Evolutionary conservation across 495 filamentous ascomycete genomes (phyloP), one percentile per base, ranked within the genome.

Genomic region (Talaromyces trachyspermus): DNA sequence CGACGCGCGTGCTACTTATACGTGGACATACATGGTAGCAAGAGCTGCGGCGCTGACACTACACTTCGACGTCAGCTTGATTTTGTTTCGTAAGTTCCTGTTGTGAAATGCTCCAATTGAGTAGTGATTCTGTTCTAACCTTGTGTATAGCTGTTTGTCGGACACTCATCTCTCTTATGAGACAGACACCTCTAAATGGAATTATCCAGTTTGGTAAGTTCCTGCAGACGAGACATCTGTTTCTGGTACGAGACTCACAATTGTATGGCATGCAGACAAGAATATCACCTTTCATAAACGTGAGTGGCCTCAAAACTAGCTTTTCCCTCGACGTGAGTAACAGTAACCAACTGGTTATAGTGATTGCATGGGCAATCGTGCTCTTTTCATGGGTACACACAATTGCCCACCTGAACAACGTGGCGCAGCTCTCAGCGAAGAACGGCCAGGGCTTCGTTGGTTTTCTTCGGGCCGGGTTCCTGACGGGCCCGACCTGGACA

Each of bases 341-440:
- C n/a, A n/a, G n/a, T n/a, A n/a, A n/a, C n/a, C n/a, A n/a, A n/a
- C n/a, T 17, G 10, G 4, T 38, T 24, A 38, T 17, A 68, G 64
- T 84, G 43, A 81, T 83, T 24, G 85, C 81, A 3, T 89, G 85
- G 83, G 85, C 83, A 17, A 86, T 90, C 58, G 74, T 88, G 47
- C 84, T 88, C 67, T 90, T 85, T 61, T 85, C 83, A 15, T 86
- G 79, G 78, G 76, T 88, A 1, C 86, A 89, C 61, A 87, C 84
- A 14, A 79, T 86, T 51, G 81, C 84, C 41, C 86, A 89, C 62
- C 87, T 82, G 80, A 83, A 85, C 69, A 88, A 89, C 65, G 79
- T 87, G 52, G 85, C 82, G 15, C 81, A 83, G 61, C 70, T 88
- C 48, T 76, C 85, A 19, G 77, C 76, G 24, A 80, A 81, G 64